These are phyloP conservation scores for Xylaria palmicola DNA, from an alignment of 495 filamentous ascomycete species.

Conservation along the genomic window DNA sequence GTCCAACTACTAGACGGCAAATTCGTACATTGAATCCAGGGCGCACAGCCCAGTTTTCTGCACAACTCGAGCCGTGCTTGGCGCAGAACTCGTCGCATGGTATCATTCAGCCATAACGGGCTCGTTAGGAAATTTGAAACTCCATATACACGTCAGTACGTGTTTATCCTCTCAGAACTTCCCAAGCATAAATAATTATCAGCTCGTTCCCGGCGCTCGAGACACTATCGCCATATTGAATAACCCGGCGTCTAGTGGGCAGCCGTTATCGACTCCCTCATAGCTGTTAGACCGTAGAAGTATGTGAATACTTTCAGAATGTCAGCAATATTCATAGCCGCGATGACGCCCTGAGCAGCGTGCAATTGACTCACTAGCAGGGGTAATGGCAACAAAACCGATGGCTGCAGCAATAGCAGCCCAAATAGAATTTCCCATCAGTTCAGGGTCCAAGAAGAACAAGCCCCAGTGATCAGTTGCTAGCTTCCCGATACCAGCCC, in stretches of 20 bases:
- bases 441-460: conserved; percentile 49
- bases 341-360: not conserved
- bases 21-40: not conserved
- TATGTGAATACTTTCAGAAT: conserved; percentile 38
- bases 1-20: not conserved
- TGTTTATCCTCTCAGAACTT: not conserved
- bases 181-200: not conserved
- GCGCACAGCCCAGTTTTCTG: not conserved
- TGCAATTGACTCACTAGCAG: conserved; percentile 34
- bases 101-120: not conserved
- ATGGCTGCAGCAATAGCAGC: conserved; percentile 35
- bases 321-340: conserved; percentile 22
- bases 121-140: not conserved
- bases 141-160: not conserved
- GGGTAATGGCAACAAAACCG: conserved; percentile 34
- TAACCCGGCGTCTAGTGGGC: conserved; percentile 16
- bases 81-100: not conserved
- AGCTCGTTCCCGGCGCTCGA: not conserved
- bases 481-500: conserved; percentile 47
- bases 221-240: not conserved
- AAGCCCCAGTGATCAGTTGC: conserved; percentile 46
- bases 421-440: conserved; percentile 26
- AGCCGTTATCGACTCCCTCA: conserved; percentile 47
- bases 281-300: conserved; percentile 42
- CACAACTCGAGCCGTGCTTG: not conserved